Percentiles rank a stretch among this genome's conserved stretches.
Evolutionary conservation across 768 basidiomycete genomes (phyloP).

Genomic region (Suillus alpinus): DNA sequence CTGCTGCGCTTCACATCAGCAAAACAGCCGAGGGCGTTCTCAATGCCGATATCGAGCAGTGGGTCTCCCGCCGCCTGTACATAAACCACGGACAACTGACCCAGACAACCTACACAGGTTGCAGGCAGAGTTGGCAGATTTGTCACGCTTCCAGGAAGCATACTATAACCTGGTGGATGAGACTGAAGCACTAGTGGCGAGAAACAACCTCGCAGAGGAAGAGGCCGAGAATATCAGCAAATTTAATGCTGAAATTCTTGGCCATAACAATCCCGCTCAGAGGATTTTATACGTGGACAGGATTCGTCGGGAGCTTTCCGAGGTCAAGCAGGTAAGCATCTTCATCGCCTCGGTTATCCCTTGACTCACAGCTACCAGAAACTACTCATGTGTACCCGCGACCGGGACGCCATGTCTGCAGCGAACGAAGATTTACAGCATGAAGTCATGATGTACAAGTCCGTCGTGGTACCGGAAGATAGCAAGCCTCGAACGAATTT

Average conservation of each 20-base stretch:
- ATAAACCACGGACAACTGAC: constrained; percentile 30
- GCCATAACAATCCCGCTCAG: constrained; percentile 83
- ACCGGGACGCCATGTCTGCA: constrained; percentile 44
- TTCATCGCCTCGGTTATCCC: background rate
- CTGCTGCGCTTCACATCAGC: constrained; percentile 48
- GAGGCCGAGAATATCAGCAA: constrained; percentile 73
- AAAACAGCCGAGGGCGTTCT: constrained; percentile 68
- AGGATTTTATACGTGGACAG: constrained; percentile 85
- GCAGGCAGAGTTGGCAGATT: constrained; percentile 51
- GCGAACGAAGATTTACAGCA: constrained; percentile 46
- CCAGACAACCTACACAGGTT: constrained; percentile 29
- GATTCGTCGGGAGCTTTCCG: constrained; percentile 75
- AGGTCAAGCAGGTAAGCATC: constrained; percentile 70
- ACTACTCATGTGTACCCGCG: constrained; percentile 44
- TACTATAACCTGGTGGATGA: constrained; percentile 65
- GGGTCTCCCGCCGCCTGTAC: constrained; percentile 24
- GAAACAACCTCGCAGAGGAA: constrained; percentile 76
- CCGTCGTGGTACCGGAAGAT: constrained; percentile 46
- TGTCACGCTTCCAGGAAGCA: constrained; percentile 66
- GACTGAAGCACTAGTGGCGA: constrained; percentile 59
- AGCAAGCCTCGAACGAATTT: constrained; percentile 54
- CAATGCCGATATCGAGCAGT: constrained; percentile 68
- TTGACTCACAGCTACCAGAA: constrained; percentile 34
- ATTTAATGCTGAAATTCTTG: constrained; percentile 84
- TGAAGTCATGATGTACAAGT: constrained; percentile 62